Evolutionary conservation across 164 flowering plant species (phyloP).

Genomic region (Nymphaea colorata): DNA sequence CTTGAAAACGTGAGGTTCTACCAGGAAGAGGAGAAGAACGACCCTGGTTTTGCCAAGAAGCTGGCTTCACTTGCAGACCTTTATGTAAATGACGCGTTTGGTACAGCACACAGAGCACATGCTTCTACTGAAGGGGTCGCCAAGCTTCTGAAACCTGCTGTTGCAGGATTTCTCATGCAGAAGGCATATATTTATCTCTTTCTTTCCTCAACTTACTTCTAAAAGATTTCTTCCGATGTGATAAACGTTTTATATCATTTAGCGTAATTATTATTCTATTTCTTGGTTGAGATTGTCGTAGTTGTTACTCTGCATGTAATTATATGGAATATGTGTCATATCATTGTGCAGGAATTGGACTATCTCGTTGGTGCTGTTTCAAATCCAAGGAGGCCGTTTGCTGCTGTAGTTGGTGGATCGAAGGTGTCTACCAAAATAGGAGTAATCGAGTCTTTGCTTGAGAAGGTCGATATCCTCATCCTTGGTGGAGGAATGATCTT

Average conservation of each 20-base stretch:
- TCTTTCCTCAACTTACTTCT: too few species aligned
- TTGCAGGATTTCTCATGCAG: conserved; percentile 79
- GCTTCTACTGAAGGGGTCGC: conserved; percentile 86
- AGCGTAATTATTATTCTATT: too few species aligned
- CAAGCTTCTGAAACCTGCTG: conserved; percentile 76
- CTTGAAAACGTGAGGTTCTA: conserved; percentile 83
- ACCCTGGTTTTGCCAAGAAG: conserved; percentile 72
- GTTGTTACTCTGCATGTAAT: too few species aligned
- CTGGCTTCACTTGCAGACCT: conserved; percentile 78
- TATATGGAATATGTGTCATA: too few species aligned
- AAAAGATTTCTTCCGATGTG: too few species aligned
- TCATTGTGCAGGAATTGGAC: conserved; percentile 44
- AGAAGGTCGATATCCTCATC: conserved; percentile 58
- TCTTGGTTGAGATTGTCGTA: too few species aligned
- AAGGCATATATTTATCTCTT: conserved; percentile 32
- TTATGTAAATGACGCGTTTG: conserved; percentile 82
- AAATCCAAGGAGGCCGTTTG: conserved; percentile 71
- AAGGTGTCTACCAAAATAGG: conserved; percentile 80
- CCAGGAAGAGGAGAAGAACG: conserved; percentile 86
- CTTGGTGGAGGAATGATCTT: conserved; percentile 82
- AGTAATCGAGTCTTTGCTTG: conserved; percentile 68
- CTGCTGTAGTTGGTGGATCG: conserved; percentile 82
- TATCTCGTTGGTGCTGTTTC: conserved; percentile 77
- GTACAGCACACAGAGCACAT: conserved; percentile 87
- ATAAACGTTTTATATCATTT: too few species aligned